Conservation (phyloP, 148 eudicot species). For the Dianthus caryophyllus region DNA sequence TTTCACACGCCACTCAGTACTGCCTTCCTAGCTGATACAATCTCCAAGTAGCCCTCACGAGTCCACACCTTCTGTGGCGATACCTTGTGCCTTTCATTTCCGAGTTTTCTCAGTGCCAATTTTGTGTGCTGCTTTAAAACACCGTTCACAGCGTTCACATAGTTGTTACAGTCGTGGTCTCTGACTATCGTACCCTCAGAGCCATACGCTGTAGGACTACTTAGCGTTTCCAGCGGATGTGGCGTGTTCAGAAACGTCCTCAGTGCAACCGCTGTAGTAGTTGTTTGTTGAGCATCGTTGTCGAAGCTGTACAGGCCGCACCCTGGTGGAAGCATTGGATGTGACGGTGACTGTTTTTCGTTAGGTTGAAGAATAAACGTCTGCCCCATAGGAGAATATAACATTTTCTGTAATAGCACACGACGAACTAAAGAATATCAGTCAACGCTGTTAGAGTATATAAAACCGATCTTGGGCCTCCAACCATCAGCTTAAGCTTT, state of each 20-base stretch:
- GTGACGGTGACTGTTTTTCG: conserved; percentile 56
- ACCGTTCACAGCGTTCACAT: conserved; percentile 56
- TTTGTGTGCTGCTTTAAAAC: conserved; percentile 49
- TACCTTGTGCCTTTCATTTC: conserved; percentile 36
- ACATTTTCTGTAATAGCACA: conserved; percentile 48
- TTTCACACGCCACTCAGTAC: conserved; percentile 38
- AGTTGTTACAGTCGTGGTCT: conserved; percentile 86
- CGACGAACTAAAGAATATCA: background rate
- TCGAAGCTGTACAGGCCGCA: conserved; percentile 51
- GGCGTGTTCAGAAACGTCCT: conserved; percentile 62
- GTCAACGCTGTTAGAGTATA: background rate
- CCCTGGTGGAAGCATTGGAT: conserved; percentile 67
- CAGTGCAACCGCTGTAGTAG: conserved; percentile 35
- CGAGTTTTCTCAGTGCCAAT: conserved; percentile 29
- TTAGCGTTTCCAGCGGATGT: conserved; percentile 69
- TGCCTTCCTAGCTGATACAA: conserved; percentile 27
- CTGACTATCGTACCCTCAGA: conserved; percentile 71
- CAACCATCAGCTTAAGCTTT: no score
- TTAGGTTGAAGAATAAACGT: conserved; percentile 73
- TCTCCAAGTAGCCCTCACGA: conserved; percentile 26
- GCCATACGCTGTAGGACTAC: conserved; percentile 69
- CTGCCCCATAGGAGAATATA: conserved; percentile 74
- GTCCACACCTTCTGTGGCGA: conserved; percentile 53
- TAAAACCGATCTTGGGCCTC: no score
- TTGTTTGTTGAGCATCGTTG: conserved; percentile 23